phyloP scores from a whole-genome alignment of 2,329 filamentous ascomycete genomes.

The Venturia aucupariae region DNA sequence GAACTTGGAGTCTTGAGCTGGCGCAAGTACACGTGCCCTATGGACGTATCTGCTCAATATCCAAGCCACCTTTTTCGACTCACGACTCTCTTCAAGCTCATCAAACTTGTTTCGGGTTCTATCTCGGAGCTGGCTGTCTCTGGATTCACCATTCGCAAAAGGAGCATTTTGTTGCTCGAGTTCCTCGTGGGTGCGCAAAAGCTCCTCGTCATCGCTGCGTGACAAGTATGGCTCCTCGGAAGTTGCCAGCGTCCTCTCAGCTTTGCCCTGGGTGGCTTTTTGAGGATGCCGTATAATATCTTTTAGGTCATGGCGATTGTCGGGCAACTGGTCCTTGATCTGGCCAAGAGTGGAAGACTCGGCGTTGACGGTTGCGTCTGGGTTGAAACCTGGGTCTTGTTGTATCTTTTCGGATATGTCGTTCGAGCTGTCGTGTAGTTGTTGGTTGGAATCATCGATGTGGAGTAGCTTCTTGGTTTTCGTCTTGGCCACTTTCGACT shows the following conservation, averaged over 20 bases:
- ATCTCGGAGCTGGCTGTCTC: slow-evolving; percentile 7
- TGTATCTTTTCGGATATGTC: slow-evolving; percentile 13
- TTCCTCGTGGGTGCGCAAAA: slow-evolving; percentile 26
- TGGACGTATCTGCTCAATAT: slow-evolving; percentile 30
- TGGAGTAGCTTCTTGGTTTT: slow-evolving; percentile 14
- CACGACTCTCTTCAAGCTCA: slow-evolving; percentile 26
- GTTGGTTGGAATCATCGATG: slow-evolving; percentile 13
- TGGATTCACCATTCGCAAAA: slow-evolving; percentile 13
- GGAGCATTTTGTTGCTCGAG: slow-evolving; percentile 16
- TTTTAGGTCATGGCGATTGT: neutral
- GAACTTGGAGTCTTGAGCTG: slow-evolving; percentile 22
- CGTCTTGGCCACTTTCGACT: slow-evolving; percentile 11
- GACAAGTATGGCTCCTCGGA: slow-evolving; percentile 28
- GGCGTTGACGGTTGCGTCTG: slow-evolving; percentile 16
- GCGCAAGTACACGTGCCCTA: slow-evolving; percentile 26
- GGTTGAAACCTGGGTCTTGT: slow-evolving; percentile 29
- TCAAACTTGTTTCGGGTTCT: slow-evolving; percentile 18
- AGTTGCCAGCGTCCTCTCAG: slow-evolving; percentile 25
- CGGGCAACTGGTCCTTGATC: neutral
- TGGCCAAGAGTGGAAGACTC: neutral
- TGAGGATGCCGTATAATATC: slow-evolving; percentile 22
- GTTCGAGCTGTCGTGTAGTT: slow-evolving; percentile 7
- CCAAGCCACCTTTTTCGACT: slow-evolving; percentile 31
- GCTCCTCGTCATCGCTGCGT: slow-evolving; percentile 24
- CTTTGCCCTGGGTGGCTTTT: slow-evolving; percentile 23